Evolutionary conservation across 345 rosid genomes (phyloP).

Genomic region (Durio zibethinus): DNA sequence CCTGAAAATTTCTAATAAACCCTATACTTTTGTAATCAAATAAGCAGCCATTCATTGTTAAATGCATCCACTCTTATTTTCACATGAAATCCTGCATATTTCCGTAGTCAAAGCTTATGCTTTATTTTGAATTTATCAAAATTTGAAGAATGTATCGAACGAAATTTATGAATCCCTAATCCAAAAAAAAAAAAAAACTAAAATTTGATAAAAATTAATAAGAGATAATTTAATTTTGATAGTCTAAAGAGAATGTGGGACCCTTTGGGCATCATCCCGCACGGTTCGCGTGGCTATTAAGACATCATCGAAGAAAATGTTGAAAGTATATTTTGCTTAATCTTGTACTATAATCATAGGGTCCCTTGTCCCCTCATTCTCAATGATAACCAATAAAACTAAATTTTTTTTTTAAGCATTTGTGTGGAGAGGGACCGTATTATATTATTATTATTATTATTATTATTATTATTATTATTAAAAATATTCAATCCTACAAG

Average conservation of each 20-base stretch:
- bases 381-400: not conserved
- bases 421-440: no score
- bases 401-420: slow-evolving; percentile 4
- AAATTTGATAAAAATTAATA: not conserved
- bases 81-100: not conserved
- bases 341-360: slow-evolving; percentile 12
- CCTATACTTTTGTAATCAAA: not conserved
- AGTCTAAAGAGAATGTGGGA: not conserved
- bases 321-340: slow-evolving; percentile 16
- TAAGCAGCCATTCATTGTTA: not conserved
- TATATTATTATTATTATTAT: no score
- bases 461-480: no score
- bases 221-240: not conserved
- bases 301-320: slow-evolving; percentile 1
- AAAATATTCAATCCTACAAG: not conserved
- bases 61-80: not conserved
- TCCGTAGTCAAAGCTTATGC: not conserved
- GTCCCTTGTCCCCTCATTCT: not conserved
- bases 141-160: no score
- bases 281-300: slow-evolving; percentile 14
- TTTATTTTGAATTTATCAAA: no score
- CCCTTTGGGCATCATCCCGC: slow-evolving; percentile 2
- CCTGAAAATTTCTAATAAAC: not conserved
- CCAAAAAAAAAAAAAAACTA: no score
- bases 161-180: no score